These are phyloP conservation scores for Elongisporangium anandrum DNA, from an alignment of 352 stramenopile genomes.

Conservation along the genomic window DNA sequence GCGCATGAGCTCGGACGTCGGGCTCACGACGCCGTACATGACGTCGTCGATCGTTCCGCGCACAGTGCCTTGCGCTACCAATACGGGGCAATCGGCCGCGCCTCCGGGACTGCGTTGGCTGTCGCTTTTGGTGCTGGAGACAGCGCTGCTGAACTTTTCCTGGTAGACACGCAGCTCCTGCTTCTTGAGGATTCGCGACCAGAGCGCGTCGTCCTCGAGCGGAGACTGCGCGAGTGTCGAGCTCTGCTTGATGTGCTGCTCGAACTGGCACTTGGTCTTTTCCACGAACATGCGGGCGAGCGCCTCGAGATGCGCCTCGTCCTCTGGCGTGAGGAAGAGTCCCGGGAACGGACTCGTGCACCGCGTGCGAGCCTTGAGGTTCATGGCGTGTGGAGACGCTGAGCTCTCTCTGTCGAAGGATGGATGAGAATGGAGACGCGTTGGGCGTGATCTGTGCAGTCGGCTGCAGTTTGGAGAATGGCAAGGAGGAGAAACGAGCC, in stretches of 20 bases:
- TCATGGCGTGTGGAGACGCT: neutral
- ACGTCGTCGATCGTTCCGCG: slow-evolving; percentile 32
- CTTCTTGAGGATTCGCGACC: neutral
- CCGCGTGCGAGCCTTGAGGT: slow-evolving; percentile 10
- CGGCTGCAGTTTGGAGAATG: neutral
- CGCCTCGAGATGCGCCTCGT: slow-evolving; percentile 14
- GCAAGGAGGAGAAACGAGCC: neutral
- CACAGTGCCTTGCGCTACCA: slow-evolving; percentile 45
- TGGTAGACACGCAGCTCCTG: neutral
- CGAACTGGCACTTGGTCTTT: slow-evolving; percentile 28
- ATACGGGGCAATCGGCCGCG: slow-evolving; percentile 10
- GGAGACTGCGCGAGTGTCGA: neutral
- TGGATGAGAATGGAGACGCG: neutral
- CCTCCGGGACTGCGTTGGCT: neutral
- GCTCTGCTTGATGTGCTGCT: slow-evolving; percentile 7
- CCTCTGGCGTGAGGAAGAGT: slow-evolving; percentile 17
- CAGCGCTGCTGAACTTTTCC: neutral
- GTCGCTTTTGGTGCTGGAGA: neutral
- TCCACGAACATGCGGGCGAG: slow-evolving; percentile 22
- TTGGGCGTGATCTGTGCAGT: neutral
- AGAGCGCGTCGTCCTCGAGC: neutral
- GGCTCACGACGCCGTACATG: slow-evolving; percentile 29
- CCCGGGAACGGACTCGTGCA: slow-evolving; percentile 34
- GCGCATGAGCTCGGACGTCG: slow-evolving; percentile 23
- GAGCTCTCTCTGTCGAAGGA: neutral